Percentiles rank a stretch among this genome's conserved stretches.
These are phyloP conservation scores for Dactylellina parvicollis DNA, from an alignment of 2,329 filamentous ascomycete species.

Conservation along the genomic window DNA sequence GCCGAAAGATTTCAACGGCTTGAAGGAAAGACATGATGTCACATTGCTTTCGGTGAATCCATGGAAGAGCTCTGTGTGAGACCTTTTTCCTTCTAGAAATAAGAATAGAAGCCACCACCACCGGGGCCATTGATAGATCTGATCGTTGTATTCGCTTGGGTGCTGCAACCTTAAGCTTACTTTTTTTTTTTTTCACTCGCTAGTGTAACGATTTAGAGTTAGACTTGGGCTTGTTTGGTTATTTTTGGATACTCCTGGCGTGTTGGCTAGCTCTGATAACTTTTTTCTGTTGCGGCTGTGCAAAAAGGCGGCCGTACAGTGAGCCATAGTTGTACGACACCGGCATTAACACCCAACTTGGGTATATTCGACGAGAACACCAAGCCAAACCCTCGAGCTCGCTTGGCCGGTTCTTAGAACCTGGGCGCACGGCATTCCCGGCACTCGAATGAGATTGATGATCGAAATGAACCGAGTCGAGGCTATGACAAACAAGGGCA, in stretches of 20 bases:
- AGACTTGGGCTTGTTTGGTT: neutral
- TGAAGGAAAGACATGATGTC: slow-evolving; percentile 11
- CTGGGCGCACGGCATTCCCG: slow-evolving; percentile 18
- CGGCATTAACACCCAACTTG: neutral
- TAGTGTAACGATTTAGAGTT: slow-evolving; percentile 6
- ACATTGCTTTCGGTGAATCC: neutral
- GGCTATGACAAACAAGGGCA: neutral
- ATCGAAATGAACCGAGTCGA: too few species aligned
- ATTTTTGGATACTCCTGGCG: slow-evolving; percentile 5
- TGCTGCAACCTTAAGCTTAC: slow-evolving; percentile 13
- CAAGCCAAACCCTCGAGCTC: neutral
- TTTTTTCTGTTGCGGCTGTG: slow-evolving; percentile 37
- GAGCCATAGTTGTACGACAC: slow-evolving; percentile 19
- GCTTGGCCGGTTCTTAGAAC: slow-evolving; percentile 10
- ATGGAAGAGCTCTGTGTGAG: neutral
- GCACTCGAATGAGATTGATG: neutral
- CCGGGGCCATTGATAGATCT: slow-evolving; percentile 6
- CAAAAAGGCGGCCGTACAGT: neutral
- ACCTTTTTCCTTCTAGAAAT: slow-evolving; percentile 15
- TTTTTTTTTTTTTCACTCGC: slow-evolving; percentile 5
- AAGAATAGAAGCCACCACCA: neutral
- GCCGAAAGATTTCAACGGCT: too few species aligned
- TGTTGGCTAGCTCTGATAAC: neutral
- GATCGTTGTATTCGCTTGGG: slow-evolving; percentile 22
- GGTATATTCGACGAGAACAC: slow-evolving; percentile 9